Conservation (phyloP, 148 eudicot genomes). For the Gaultheria prostrata region DNA sequence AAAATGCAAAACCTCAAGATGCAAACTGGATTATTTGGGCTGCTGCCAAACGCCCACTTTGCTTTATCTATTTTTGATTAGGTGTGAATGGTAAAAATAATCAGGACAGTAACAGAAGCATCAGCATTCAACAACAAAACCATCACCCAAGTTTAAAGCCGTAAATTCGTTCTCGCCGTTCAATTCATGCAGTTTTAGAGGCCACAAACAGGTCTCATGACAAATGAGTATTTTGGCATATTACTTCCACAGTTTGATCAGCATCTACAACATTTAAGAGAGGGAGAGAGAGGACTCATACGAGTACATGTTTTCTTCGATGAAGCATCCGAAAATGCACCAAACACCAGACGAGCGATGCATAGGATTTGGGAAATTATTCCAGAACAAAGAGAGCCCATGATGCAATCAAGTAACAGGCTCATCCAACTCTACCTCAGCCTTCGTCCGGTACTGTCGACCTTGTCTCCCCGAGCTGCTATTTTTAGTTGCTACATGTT, state of each 20-base stretch:
- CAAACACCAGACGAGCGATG: background rate
- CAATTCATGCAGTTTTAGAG: background rate
- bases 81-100: background rate
- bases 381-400: background rate
- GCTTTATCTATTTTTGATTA: background rate
- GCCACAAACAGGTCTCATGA: background rate
- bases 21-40: background rate
- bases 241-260: too few species aligned
- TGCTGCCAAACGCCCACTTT: background rate
- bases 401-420: conserved; percentile 24
- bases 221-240: background rate
- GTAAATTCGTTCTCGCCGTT: background rate
- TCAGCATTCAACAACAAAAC: background rate
- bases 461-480: conserved; percentile 34
- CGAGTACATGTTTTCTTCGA: background rate
- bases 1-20: background rate
- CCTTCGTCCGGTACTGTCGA: conserved; percentile 62
- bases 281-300: background rate
- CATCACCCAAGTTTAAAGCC: background rate
- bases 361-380: background rate
- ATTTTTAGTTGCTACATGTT: conserved; percentile 17
- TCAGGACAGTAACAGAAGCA: background rate
- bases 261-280: background rate
- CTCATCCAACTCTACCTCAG: conserved; percentile 21
- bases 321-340: background rate